A percentile compares a stretch with the other conserved stretches of the same genome.
Evolutionary conservation across 1,139 yeast species (phyloP).

Genomic region (Scheffersomyces cryptocercus): DNA sequence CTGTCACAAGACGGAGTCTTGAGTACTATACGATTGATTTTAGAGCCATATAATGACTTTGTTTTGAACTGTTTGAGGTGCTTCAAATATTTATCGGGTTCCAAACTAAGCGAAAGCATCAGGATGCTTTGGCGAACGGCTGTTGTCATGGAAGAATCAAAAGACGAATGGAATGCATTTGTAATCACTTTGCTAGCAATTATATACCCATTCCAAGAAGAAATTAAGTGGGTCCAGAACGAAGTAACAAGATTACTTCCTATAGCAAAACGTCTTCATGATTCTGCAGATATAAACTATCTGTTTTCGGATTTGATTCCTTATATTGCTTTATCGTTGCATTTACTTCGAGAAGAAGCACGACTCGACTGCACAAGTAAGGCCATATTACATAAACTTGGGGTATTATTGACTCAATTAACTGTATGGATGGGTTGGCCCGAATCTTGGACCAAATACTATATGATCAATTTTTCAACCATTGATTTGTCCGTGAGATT

Average conservation of each 20-base stretch:
- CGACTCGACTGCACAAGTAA: constrained; percentile 54
- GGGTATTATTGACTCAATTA: constrained; percentile 59
- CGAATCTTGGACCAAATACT: constrained; percentile 61
- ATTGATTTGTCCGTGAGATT: constrained; percentile 32
- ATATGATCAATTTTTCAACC: constrained; percentile 31
- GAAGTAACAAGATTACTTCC: constrained; percentile 42
- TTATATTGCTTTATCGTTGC: constrained; percentile 67
- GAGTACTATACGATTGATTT: constrained; percentile 34
- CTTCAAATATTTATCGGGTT: constrained; percentile 57
- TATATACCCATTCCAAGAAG: constrained; percentile 41
- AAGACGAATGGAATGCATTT: constrained; percentile 66
- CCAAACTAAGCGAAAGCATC: constrained; percentile 56
- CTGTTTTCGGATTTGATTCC: constrained; percentile 54
- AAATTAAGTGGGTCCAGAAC: constrained; percentile 22
- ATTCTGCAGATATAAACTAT: constrained; percentile 28
- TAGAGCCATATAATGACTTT: constrained; percentile 49
- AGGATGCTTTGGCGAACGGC: constrained; percentile 70
- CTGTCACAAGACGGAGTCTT: constrained; percentile 23
- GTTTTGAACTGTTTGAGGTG: constrained; percentile 48
- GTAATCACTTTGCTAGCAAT: constrained; percentile 52
- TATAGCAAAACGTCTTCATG: constrained; percentile 34
- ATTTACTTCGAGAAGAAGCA: constrained; percentile 74
- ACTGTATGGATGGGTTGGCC: constrained; percentile 79
- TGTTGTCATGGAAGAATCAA: constrained; percentile 37
- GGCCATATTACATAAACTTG: constrained; percentile 40